phyloP scores from a whole-genome alignment of 106 monocot species.

The Allium cepa region DNA sequence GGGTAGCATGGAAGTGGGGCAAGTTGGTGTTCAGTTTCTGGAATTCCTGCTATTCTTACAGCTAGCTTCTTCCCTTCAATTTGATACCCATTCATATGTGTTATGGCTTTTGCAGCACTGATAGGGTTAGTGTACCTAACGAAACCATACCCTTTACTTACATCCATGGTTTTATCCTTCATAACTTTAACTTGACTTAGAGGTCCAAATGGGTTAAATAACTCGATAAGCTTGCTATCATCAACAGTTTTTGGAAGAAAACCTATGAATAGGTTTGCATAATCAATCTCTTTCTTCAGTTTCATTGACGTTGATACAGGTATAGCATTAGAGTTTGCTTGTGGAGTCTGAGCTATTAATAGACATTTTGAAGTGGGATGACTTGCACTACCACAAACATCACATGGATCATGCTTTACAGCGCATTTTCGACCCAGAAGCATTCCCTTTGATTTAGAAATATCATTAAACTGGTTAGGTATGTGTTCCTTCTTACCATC shows the following conservation, averaged over 20 bases:
- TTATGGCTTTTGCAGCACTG: slow-evolving; percentile 34
- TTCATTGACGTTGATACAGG: background rate
- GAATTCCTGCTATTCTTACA: slow-evolving; percentile 23
- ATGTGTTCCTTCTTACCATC: slow-evolving; percentile 37
- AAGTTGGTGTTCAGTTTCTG: background rate
- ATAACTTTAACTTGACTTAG: slow-evolving; percentile 21
- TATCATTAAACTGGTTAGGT: background rate
- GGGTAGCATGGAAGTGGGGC: slow-evolving; percentile 3
- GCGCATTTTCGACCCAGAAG: too few relatives aligned
- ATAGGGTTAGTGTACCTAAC: slow-evolving; percentile 34
- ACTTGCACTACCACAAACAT: slow-evolving; percentile 3
- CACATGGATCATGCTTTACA: background rate
- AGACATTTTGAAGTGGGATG: slow-evolving; percentile 8
- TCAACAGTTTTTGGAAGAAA: slow-evolving; percentile 41
- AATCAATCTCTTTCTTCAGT: slow-evolving; percentile 13
- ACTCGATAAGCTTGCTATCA: slow-evolving; percentile 25
- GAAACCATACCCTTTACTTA: slow-evolving; percentile 62
- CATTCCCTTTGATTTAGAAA: too few relatives aligned
- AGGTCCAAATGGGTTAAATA: slow-evolving; percentile 54
- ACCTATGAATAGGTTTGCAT: slow-evolving; percentile 31
- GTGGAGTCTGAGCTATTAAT: slow-evolving; percentile 4
- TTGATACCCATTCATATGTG: slow-evolving; percentile 43
- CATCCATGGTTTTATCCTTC: slow-evolving; percentile 27
- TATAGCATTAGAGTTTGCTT: slow-evolving; percentile 6
- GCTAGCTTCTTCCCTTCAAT: slow-evolving; percentile 33